Base-by-base conservation (phyloP, 2,329 filamentous ascomycete species). In the Ophidiomyces ophidiicola region DNA sequence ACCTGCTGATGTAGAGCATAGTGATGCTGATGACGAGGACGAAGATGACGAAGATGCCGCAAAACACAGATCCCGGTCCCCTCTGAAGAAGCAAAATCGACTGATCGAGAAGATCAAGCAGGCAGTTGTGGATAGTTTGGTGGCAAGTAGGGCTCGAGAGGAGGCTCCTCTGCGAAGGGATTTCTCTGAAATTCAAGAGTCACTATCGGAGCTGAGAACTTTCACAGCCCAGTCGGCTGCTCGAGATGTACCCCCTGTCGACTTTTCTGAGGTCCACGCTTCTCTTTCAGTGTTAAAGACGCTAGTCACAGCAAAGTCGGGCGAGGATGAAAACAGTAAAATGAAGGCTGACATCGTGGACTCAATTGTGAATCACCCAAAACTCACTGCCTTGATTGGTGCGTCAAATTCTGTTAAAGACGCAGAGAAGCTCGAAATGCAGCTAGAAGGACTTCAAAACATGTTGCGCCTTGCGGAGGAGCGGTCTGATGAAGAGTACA, bases 11-110 rank as follows among this genome's bases (percentile, higher is more conserved):
- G 63, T 68, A 18, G 63, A 62, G 39, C 78, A 92, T 43, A 94
- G 88, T 55, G 90, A 96, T 61, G 88, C 90, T 7, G 88, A 96
- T 56, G 87, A 94, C 46, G 86, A 94, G 54, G 87, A 92, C 48
- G 86, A 94, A 15, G 82, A 72, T 26, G 62, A 67, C 29, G 65
- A 63, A 25, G 52, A 79, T 41, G 59, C 55, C 50, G 48, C 63
- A 43, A 63, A 69, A 46, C 70, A 76, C 55, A 78, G 83, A 36
- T 81, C 82, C 4, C 70, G 78, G 49, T 94, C 87, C 49, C 84
- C 86, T 12, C 73, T 75, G 42, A 54, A 55, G 21, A 56, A 55
- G 45, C 74, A 79, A 45, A 85, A 93, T 53, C 78, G 79, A 51
- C 84, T 76, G 50, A 60, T 87, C 51, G 86, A 94, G 42, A 85